A percentile compares a stretch with the other conserved stretches of the same genome.
phyloP scores from a whole-genome alignment of 176 grass and related monocot genomes.

The Hsuehochloa calcarea region DNA sequence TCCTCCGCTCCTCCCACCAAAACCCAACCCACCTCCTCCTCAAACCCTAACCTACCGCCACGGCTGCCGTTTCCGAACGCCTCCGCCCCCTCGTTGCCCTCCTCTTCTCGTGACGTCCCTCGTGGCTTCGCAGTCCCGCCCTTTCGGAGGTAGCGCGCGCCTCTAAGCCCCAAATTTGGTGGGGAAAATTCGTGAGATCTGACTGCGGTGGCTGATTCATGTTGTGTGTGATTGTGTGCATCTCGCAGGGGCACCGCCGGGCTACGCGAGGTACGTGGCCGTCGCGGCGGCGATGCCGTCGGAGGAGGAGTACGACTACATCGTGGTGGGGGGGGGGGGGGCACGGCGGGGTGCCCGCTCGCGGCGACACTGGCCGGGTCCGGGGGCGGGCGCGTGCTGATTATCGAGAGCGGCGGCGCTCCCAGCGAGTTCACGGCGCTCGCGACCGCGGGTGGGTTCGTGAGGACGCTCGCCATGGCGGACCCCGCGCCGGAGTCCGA shows the following conservation, averaged over 20 bases:
- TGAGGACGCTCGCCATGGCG: constrained; percentile 57
- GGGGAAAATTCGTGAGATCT: not conserved
- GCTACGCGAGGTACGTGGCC: constrained; percentile 54
- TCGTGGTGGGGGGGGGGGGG: constrained; percentile 85
- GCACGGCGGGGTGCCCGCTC: constrained; percentile 70
- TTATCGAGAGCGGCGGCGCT: constrained; percentile 69
- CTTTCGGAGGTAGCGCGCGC: constrained; percentile 22
- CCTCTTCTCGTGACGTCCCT: not conserved
- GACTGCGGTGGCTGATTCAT: not conserved
- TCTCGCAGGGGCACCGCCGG: constrained; percentile 24
- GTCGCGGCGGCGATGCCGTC: constrained; percentile 50
- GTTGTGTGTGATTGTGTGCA: not conserved
- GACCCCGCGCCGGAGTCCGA: constrained; percentile 44
- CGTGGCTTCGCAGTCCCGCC: not conserved
- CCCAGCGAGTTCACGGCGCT: constrained; percentile 65
- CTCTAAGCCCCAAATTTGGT: not conserved
- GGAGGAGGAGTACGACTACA: constrained; percentile 81
- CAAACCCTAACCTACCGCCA: not conserved
- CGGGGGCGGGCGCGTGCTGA: constrained; percentile 46
- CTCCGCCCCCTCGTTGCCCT: not conserved
- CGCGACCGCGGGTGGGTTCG: constrained; percentile 51
- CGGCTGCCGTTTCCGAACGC: not conserved
- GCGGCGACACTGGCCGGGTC: constrained; percentile 57
- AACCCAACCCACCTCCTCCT: not conserved
- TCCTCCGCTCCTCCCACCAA: constrained; percentile 33